Evolutionary conservation across 2,329 filamentous ascomycete species (phyloP).

Genomic region (Helotiales sp.): DNA sequence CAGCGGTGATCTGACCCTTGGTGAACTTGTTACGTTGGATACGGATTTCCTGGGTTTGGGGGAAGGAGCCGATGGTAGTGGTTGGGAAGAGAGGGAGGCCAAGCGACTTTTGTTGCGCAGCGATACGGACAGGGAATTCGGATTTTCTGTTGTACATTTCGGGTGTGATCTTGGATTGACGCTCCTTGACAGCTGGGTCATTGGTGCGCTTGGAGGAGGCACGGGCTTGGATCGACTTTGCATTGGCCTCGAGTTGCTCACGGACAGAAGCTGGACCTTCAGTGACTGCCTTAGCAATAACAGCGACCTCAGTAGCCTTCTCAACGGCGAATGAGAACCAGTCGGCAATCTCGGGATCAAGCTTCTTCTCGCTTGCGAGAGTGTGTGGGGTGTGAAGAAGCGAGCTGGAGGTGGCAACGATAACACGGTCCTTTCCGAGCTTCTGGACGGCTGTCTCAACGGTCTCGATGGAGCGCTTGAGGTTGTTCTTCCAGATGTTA

Average conservation of each 20-base stretch:
- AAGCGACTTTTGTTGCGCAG: slow-evolving; percentile 87
- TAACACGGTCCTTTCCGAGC: slow-evolving; percentile 95
- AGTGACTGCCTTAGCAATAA: slow-evolving; percentile 96
- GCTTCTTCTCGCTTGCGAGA: slow-evolving; percentile 97
- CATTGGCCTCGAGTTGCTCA: slow-evolving; percentile 92
- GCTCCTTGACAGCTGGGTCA: slow-evolving; percentile 95
- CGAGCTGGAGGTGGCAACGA: slow-evolving; percentile 94
- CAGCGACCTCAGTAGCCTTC: slow-evolving; percentile 87
- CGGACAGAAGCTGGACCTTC: slow-evolving; percentile 85
- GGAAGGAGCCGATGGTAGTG: slow-evolving; percentile 99
- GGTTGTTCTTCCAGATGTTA: slow-evolving; percentile 99
- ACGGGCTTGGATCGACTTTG: slow-evolving; percentile 88
- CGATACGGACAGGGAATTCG: slow-evolving; percentile 80
- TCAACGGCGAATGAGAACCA: slow-evolving; percentile 99
- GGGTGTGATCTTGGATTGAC: slow-evolving; percentile 82
- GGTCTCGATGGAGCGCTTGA: slow-evolving; percentile 89
- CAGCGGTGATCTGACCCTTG: slow-evolving; percentile 92
- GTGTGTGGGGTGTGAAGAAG: slow-evolving; percentile 99
- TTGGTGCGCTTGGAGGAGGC: slow-evolving; percentile 94
- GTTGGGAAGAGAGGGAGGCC: slow-evolving; percentile 97
- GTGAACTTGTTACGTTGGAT: slow-evolving; percentile 96
- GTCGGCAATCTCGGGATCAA: slow-evolving; percentile 87
- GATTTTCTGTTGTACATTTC: slow-evolving; percentile 93
- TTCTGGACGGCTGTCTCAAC: slow-evolving; percentile 91
- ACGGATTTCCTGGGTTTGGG: slow-evolving; percentile 98